Conservation (phyloP, 192 early-diverging fungal genomes). For the Umbelopsis ramanniana region DNA sequence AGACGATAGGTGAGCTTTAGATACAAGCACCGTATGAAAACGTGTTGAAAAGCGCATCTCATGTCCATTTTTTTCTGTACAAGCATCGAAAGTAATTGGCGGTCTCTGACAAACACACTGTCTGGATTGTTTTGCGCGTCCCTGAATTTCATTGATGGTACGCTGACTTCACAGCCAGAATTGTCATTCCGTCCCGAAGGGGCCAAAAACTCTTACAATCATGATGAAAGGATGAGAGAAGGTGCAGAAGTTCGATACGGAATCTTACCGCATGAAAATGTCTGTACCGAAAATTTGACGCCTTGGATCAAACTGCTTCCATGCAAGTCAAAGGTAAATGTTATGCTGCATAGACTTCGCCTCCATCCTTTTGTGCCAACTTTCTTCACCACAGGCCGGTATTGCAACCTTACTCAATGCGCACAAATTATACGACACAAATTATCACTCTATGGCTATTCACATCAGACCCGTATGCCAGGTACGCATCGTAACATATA, state of each 20-base stretch:
- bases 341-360: not conserved
- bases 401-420: conserved; percentile 88
- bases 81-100: conserved; percentile 80
- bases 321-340: conserved; percentile 78
- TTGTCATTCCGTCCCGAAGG: conserved; percentile 58
- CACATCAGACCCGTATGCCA: conserved; percentile 61
- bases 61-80: not conserved
- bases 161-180: conserved; percentile 66
- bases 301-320: conserved; percentile 97
- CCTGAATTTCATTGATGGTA: conserved; percentile 89
- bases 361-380: too few species aligned
- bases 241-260: conserved; percentile 68
- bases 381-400: conserved; percentile 62
- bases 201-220: conserved; percentile 37
- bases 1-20: conserved; percentile 22
- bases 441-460: conserved; percentile 90
- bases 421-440: conserved; percentile 87
- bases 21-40: not conserved
- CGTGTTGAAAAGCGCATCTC: not conserved
- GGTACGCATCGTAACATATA: conserved; percentile 36
- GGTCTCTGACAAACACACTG: conserved; percentile 85
- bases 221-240: conserved; percentile 5
- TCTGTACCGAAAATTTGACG: conserved; percentile 98
- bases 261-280: conserved; percentile 86
- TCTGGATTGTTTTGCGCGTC: conserved; percentile 97